These are phyloP conservation scores for Podosphaera fusca DNA, from an alignment of 2,329 filamentous ascomycete genomes.

Conservation along the genomic window DNA sequence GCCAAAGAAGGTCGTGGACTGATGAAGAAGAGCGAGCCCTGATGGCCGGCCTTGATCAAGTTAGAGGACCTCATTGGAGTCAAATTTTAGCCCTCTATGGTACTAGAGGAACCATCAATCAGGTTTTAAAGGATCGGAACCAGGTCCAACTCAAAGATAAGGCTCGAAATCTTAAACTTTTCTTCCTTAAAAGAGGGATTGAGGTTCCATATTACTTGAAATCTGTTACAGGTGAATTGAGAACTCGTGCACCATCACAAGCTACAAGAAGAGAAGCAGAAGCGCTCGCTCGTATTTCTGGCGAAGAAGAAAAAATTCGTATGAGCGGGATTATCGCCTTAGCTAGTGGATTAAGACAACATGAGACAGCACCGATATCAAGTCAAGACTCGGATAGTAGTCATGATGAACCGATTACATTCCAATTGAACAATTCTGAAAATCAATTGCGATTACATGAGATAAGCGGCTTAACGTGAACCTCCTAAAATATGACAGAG, in stretches of 20 bases:
- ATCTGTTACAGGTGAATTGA: constrained; percentile 72
- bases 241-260: constrained; percentile 58
- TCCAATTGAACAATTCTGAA: no score
- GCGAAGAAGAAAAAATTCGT: background rate
- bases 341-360: background rate
- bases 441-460: no score
- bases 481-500: no score
- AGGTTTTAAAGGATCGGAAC: constrained; percentile 68
- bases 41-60: constrained; percentile 69
- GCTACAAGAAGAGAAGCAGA: constrained; percentile 47
- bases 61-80: constrained; percentile 82
- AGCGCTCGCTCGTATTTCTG: constrained; percentile 26
- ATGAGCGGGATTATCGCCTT: background rate
- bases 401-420: no score
- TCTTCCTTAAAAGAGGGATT: constrained; percentile 76
- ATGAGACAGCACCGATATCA: no score
- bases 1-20: constrained; percentile 56
- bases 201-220: constrained; percentile 77
- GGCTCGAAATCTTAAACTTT: constrained; percentile 69
- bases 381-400: no score
- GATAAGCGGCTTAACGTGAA: no score
- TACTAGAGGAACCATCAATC: constrained; percentile 52
- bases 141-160: constrained; percentile 89
- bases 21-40: constrained; percentile 75
- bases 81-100: constrained; percentile 75